A percentile compares a stretch with the other conserved stretches of the same genome.
Conservation (phyloP, 1,139 yeast species). For the Nakaseomyces kungkrabaensis region DNA sequence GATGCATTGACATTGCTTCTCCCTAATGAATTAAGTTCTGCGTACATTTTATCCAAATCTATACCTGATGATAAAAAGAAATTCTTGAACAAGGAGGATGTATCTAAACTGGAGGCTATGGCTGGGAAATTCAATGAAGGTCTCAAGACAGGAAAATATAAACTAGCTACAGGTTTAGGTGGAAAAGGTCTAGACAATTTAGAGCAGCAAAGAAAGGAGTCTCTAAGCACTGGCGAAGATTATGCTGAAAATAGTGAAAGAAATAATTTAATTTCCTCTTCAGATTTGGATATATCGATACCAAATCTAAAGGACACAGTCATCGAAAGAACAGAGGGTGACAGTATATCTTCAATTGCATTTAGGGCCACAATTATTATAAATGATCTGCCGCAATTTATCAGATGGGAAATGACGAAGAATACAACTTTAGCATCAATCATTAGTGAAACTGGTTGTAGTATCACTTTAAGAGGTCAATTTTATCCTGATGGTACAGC, state of each 20-base stretch:
- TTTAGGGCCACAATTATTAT: conserved; percentile 66
- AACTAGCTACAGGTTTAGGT: conserved; percentile 71
- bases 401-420: conserved; percentile 74
- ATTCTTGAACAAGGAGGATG: conserved; percentile 33
- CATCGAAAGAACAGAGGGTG: conserved; percentile 12
- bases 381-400: conserved; percentile 79
- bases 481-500: conserved; percentile 50
- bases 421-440: conserved; percentile 55
- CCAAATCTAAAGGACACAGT: conserved; percentile 36
- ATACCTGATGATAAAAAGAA: conserved; percentile 43
- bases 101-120: conserved; percentile 36
- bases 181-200: conserved; percentile 85
- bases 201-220: conserved; percentile 51
- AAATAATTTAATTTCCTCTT: neutral
- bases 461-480: conserved; percentile 77
- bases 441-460: conserved; percentile 63
- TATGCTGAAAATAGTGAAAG: neutral
- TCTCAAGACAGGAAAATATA: conserved; percentile 60
- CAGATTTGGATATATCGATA: conserved; percentile 49
- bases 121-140: conserved; percentile 50
- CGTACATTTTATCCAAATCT: conserved; percentile 60
- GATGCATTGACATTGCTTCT: conserved; percentile 68
- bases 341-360: conserved; percentile 48
- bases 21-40: conserved; percentile 42
- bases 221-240: conserved; percentile 14